These are phyloP conservation scores for Tarenaya hassleriana DNA, from an alignment of 345 rosid species.

Conservation along the genomic window DNA sequence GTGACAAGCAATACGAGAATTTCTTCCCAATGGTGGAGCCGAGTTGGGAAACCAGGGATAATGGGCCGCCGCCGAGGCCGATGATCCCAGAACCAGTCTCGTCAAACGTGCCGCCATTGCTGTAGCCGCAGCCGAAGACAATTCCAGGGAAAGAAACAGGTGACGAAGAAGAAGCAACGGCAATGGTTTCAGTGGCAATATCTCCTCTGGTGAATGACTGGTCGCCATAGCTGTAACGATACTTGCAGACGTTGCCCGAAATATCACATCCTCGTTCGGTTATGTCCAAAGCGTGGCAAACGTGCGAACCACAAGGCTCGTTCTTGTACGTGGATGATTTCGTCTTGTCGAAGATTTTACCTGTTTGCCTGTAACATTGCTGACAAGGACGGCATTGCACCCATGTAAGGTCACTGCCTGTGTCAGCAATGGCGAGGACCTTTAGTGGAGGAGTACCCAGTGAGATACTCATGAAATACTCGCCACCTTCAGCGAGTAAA, in stretches of 20 bases:
- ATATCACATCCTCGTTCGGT: conserved; percentile 18
- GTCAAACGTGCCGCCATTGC: conserved; percentile 41
- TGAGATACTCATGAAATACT: conserved; percentile 46
- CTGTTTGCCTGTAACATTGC: conserved; percentile 40
- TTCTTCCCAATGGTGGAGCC: conserved; percentile 28
- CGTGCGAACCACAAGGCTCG: conserved; percentile 31
- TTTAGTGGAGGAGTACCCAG: conserved; percentile 47
- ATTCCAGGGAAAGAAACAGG: conserved; percentile 22
- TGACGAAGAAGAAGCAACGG: conserved; percentile 19
- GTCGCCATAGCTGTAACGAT: conserved; percentile 45
- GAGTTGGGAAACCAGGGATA: conserved; percentile 47
- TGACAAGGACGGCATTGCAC: conserved; percentile 57
- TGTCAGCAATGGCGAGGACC: conserved; percentile 45
- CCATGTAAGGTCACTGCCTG: conserved; percentile 62
- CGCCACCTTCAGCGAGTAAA: conserved; percentile 35
- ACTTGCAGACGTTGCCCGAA: conserved; percentile 27
- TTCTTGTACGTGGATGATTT: conserved; percentile 38
- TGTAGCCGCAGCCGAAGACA: conserved; percentile 49
- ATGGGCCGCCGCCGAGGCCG: conserved; percentile 55
- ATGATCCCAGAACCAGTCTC: conserved; percentile 46
- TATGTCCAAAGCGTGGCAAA: conserved; percentile 26
- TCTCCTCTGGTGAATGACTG: conserved; percentile 34
- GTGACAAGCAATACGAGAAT: conserved; percentile 59
- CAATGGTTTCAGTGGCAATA: conserved; percentile 38
- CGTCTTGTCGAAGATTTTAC: conserved; percentile 41